Evolutionary conservation across 2,329 filamentous ascomycete species (phyloP).

Genomic region (Colletotrichum australisinense): DNA sequence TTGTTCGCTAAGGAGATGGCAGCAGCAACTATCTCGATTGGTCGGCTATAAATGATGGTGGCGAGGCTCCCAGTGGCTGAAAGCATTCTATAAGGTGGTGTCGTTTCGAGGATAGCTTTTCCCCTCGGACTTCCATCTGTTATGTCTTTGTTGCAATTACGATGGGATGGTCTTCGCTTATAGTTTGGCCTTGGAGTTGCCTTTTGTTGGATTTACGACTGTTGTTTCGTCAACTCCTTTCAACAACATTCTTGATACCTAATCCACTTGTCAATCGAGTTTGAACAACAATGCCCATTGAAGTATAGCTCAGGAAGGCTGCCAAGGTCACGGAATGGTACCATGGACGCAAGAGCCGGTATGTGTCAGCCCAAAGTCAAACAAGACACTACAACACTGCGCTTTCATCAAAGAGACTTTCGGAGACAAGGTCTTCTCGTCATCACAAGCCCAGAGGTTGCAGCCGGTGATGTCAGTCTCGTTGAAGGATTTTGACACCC

Average conservation of each 20-base stretch:
- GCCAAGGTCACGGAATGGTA: not conserved
- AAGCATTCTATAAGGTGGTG: too few relatives aligned
- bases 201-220: not conserved
- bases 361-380: conserved; percentile 15
- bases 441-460: too few relatives aligned
- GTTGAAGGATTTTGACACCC: too few relatives aligned
- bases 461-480: too few relatives aligned
- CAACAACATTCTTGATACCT: not conserved
- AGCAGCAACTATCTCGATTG: conserved; percentile 9
- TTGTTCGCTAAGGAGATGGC: conserved; percentile 6
- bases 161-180: not conserved
- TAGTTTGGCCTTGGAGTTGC: not conserved
- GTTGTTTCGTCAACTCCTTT: not conserved
- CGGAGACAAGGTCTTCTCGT: too few relatives aligned
- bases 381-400: conserved; percentile 9
- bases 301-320: not conserved
- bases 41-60: not conserved
- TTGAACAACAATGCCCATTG: not conserved
- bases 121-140: not conserved
- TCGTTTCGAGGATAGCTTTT: too few relatives aligned
- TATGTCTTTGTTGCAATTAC: not conserved
- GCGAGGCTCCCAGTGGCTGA: not conserved
- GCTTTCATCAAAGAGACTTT: too few relatives aligned
- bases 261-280: not conserved
- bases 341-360: conserved; percentile 45